phyloP scores from a whole-genome alignment of 2,329 filamentous ascomycete genomes.

The Ophiocordyceps camponoti-rufipedis region DNA sequence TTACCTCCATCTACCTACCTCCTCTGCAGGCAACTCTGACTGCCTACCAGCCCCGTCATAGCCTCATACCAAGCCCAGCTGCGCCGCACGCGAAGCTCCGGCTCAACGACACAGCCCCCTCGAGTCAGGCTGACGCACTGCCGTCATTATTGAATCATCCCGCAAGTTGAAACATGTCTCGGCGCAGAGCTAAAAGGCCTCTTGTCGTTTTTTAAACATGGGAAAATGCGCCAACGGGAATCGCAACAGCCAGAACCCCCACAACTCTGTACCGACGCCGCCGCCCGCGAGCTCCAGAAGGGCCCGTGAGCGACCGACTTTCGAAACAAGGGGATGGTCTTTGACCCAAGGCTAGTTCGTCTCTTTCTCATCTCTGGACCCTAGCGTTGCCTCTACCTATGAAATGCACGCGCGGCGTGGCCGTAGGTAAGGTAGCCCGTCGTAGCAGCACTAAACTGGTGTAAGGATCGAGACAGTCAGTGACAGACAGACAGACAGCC shows the following conservation, averaged over 20 bases:
- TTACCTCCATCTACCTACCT: too few relatives aligned
- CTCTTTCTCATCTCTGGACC: not conserved
- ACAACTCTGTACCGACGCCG: too few relatives aligned
- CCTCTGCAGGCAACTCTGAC: too few relatives aligned
- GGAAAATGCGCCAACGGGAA: not conserved
- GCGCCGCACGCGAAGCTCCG: not conserved
- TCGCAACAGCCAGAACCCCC: too few relatives aligned
- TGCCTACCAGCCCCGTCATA: too few relatives aligned
- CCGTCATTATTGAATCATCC: not conserved
- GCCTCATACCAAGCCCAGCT: not conserved
- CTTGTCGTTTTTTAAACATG: not conserved
- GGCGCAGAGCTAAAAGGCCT: not conserved
- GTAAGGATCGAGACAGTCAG: too few relatives aligned
- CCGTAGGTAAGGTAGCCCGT: not conserved
- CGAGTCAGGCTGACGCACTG: not conserved
- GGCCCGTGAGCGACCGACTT: not conserved
- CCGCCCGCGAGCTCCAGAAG: not conserved
- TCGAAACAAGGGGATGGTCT: not conserved
- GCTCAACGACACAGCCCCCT: not conserved
- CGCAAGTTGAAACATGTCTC: not conserved
- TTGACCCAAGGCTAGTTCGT: not conserved
- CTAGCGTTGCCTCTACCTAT: not conserved
- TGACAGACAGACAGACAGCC: too few relatives aligned
- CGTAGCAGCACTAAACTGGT: too few relatives aligned
- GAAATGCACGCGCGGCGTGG: not conserved